Evolutionary conservation across 1,284 basidiomycete genomes (phyloP).

Genomic region (Tilletia horrida): DNA sequence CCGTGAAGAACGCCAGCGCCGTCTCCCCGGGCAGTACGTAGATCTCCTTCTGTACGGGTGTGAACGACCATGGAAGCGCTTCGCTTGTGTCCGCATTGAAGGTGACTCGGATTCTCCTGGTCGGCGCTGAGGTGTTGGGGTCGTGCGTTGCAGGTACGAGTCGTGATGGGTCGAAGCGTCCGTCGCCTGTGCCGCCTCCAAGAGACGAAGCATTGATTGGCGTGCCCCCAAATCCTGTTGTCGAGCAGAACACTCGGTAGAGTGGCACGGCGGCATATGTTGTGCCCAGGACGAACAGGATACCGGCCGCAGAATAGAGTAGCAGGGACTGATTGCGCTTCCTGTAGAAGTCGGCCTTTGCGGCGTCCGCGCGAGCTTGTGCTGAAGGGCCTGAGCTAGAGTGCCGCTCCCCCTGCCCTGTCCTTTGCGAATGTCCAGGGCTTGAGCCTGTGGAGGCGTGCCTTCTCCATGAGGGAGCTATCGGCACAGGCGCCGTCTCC

Average conservation of each 20-base stretch:
- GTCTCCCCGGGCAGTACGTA: conserved; percentile 92
- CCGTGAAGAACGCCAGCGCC: conserved; percentile 92
- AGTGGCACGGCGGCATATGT: conserved; percentile 95
- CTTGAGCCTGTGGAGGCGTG: too few relatives aligned
- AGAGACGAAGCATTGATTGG: conserved; percentile 61
- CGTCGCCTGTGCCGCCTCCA: conserved; percentile 57
- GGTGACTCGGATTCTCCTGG: conserved; percentile 73
- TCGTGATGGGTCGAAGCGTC: conserved; percentile 39
- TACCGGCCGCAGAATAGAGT: conserved; percentile 76
- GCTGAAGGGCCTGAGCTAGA: not conserved
- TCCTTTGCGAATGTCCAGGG: too few relatives aligned
- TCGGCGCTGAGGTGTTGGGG: conserved; percentile 54
- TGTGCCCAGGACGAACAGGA: conserved; percentile 74
- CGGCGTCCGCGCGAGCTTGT: conserved; percentile 6
- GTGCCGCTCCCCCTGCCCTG: too few relatives aligned
- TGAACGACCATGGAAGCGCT: conserved; percentile 87
- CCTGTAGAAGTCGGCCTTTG: conserved; percentile 8
- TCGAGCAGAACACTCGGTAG: conserved; percentile 95
- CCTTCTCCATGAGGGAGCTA: too few relatives aligned
- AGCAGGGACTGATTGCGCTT: conserved; percentile 66
- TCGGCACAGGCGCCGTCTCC: too few relatives aligned
- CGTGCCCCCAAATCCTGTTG: conserved; percentile 93
- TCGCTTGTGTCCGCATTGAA: conserved; percentile 92
- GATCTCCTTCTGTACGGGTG: conserved; percentile 83
- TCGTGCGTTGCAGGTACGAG: conserved; percentile 32